phyloP scores from a whole-genome alignment of 192 early-diverging fungal genomes.

The Umbelopsis sp. region DNA sequence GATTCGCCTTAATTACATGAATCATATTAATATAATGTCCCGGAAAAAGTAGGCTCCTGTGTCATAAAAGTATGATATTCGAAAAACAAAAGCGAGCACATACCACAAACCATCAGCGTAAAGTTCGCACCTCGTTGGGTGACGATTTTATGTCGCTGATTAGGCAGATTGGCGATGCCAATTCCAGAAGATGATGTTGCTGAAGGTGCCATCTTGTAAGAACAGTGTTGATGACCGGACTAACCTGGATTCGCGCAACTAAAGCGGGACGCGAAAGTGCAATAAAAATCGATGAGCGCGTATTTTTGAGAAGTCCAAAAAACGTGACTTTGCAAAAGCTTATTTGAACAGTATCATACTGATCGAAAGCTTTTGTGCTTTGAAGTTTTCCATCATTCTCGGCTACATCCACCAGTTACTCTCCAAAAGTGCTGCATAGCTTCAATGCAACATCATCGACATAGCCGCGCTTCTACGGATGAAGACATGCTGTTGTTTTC shows the following conservation, averaged over 20 bases:
- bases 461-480: conserved; percentile 21
- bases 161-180: conserved; percentile 93
- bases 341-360: too few species aligned
- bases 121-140: conserved; percentile 93
- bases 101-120: conserved; percentile 97
- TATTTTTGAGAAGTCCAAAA: too few species aligned
- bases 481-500: conserved; percentile 14
- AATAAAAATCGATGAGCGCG: too few species aligned
- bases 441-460: conserved; percentile 6
- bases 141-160: conserved; percentile 90
- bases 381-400: too few species aligned
- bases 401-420: too few species aligned
- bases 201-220: conserved; percentile 29
- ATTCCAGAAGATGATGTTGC: conserved; percentile 41
- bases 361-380: too few species aligned
- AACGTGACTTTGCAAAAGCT: too few species aligned
- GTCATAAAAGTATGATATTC: too few species aligned
- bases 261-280: conserved; percentile 6
- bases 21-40: not conserved
- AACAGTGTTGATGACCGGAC: not conserved
- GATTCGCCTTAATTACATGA: conserved; percentile 69
- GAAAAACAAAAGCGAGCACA: conserved; percentile 31
- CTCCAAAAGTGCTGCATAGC: not conserved
- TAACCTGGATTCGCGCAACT: not conserved
- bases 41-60: too few species aligned